Evolutionary conservation across 176 grass and related monocot genomes (phyloP).

Genomic region (Rhynchospora tenuis): DNA sequence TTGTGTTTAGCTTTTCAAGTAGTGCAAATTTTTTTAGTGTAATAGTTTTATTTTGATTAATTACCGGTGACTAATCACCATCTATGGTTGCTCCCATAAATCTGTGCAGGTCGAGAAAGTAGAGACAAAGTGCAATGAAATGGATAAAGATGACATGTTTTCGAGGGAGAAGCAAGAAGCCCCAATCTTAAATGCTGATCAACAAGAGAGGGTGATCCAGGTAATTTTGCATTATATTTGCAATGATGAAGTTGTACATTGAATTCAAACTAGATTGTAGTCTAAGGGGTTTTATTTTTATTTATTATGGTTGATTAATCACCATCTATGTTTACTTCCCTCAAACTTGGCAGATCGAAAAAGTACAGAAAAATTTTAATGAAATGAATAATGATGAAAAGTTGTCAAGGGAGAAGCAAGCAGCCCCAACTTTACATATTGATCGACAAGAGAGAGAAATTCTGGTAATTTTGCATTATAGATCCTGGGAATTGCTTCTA

Average conservation of each 20-base stretch:
- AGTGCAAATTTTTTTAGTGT: background rate
- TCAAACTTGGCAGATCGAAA: conserved; percentile 17
- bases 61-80: background rate
- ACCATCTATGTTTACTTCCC: conserved; percentile 1
- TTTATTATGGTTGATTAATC: conserved; percentile 17
- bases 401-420: conserved; percentile 14
- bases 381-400: conserved; percentile 13
- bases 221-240: conserved; percentile 16
- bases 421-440: conserved; percentile 31
- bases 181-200: conserved; percentile 35
- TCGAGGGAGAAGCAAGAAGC: conserved; percentile 20
- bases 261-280: background rate
- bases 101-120: conserved; percentile 16
- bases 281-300: background rate
- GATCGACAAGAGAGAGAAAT: conserved; percentile 57
- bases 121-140: background rate
- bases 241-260: too few species aligned
- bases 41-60: conserved; percentile 16
- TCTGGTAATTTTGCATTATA: conserved; percentile 30
- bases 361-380: background rate
- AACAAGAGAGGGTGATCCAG: conserved; percentile 56
- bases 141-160: conserved; percentile 8
- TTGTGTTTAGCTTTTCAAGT: conserved; percentile 12
- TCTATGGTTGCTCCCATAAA: conserved; percentile 13
- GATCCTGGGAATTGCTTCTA: too few species aligned